Evolutionary conservation across 2,329 filamentous ascomycete species (phyloP).

Genomic region (Chrysosporium queenslandicum): DNA sequence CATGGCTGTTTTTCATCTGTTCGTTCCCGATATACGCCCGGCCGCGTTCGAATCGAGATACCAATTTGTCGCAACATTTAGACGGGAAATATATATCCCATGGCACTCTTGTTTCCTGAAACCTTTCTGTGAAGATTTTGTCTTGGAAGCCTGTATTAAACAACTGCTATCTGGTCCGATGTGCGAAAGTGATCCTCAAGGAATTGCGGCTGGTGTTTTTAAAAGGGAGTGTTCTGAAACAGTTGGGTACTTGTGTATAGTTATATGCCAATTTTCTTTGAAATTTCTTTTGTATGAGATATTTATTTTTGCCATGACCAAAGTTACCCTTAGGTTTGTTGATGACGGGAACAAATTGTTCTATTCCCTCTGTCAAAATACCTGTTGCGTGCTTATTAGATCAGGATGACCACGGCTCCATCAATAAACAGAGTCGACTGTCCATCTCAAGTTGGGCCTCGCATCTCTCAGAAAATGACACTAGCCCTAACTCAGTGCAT

Average conservation of each 20-base stretch:
- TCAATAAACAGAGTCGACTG: neutral
- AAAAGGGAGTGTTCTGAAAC: neutral
- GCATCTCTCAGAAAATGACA: no score
- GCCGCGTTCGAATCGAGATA: neutral
- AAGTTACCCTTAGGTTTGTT: neutral
- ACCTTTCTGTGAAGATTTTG: no score
- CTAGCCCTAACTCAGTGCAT: no score
- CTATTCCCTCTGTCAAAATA: neutral
- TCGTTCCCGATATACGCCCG: neutral
- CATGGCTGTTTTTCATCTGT: neutral
- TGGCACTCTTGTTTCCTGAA: no score
- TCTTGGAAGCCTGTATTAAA: no score
- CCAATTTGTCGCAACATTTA: conserved; percentile 3
- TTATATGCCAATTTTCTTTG: neutral
- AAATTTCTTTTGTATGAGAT: neutral
- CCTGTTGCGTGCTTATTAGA: neutral
- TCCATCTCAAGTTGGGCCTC: no score
- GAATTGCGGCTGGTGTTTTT: neutral
- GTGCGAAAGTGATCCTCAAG: neutral
- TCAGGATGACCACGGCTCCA: neutral
- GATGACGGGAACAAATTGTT: neutral
- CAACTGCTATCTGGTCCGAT: conserved; percentile 4
- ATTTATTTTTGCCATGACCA: neutral
- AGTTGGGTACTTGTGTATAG: conserved; percentile 1
- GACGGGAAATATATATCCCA: neutral